Conservation (phyloP, 495 filamentous ascomycete species). For the Cryomyces minteri region DNA sequence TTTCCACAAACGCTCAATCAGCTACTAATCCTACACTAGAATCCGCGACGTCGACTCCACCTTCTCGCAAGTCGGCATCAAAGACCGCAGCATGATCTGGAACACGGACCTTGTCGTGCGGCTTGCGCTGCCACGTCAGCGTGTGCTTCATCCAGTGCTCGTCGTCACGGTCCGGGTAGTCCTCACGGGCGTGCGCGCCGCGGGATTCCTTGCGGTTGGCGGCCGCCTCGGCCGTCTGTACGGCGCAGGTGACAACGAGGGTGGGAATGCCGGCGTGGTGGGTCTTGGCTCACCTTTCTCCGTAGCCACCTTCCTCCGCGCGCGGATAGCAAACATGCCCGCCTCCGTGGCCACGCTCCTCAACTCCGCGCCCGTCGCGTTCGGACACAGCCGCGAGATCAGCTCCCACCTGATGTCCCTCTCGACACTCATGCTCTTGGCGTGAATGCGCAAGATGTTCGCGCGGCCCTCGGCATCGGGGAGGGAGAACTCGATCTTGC, state of each 20-base stretch:
- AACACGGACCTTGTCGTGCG: constrained; percentile 80
- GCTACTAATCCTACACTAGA: constrained; percentile 13
- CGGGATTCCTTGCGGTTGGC: constrained; percentile 86
- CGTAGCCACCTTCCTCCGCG: constrained; percentile 89
- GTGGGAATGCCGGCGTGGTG: too few relatives aligned
- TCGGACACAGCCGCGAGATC: constrained; percentile 89
- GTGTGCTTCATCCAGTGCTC: constrained; percentile 98
- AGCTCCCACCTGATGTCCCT: constrained; percentile 97
- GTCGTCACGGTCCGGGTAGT: constrained; percentile 87
- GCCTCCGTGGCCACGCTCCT: constrained; percentile 96
- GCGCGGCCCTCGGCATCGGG: constrained; percentile 92
- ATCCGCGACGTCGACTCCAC: constrained; percentile 61
- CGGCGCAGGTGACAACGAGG: constrained; percentile 58
- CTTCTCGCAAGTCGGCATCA: constrained; percentile 70
- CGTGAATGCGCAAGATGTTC: constrained; percentile 95
- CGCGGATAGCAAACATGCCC: constrained; percentile 96
- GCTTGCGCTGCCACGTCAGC: constrained; percentile 76
- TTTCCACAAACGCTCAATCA: background rate
- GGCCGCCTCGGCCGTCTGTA: constrained; percentile 76
- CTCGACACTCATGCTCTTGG: constrained; percentile 99
- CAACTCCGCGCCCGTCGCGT: constrained; percentile 89
- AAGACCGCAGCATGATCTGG: constrained; percentile 98
- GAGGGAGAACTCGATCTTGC: constrained; percentile 96
- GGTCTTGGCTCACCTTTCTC: constrained; percentile 42
- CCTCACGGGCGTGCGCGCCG: constrained; percentile 89